phyloP scores from a whole-genome alignment of 2,329 filamentous ascomycete species.

The Pyrenochaeta sp. region DNA sequence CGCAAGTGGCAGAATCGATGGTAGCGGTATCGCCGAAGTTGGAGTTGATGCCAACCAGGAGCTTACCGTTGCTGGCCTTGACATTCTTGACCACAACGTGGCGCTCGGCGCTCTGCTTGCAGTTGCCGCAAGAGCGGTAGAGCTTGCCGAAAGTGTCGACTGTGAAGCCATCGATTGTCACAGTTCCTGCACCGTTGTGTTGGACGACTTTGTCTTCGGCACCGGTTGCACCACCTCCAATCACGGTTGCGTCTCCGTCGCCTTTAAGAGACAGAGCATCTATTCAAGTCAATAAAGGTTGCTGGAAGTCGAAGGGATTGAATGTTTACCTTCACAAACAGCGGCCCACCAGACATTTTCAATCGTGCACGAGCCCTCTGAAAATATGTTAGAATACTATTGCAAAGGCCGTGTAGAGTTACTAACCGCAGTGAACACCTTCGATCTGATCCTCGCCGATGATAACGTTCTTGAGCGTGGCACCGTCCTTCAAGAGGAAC shows the following conservation, averaged over 20 bases:
- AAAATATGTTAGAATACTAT: slow-evolving; percentile 3
- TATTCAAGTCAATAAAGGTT: neutral
- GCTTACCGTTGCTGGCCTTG: slow-evolving; percentile 52
- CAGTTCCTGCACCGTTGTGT: slow-evolving; percentile 51
- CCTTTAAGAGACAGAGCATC: slow-evolving; percentile 48
- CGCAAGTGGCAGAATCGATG: slow-evolving; percentile 48
- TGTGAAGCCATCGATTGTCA: slow-evolving; percentile 47
- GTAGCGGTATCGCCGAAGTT: slow-evolving; percentile 62
- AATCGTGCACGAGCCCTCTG: slow-evolving; percentile 56
- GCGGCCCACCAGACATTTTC: slow-evolving; percentile 49
- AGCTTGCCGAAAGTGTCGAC: slow-evolving; percentile 48
- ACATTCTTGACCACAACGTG: slow-evolving; percentile 55
- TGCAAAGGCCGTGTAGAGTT: neutral
- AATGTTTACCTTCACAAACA: slow-evolving; percentile 50
- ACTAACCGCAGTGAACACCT: slow-evolving; percentile 20
- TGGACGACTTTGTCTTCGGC: slow-evolving; percentile 54
- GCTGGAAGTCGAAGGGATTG: slow-evolving; percentile 46
- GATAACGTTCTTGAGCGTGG: slow-evolving; percentile 62
- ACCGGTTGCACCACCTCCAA: slow-evolving; percentile 49
- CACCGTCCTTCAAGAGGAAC: slow-evolving; percentile 61
- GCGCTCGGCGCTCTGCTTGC: slow-evolving; percentile 56
- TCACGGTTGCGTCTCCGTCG: slow-evolving; percentile 46
- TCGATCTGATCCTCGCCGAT: slow-evolving; percentile 60
- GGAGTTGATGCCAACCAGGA: slow-evolving; percentile 58
- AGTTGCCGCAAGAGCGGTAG: slow-evolving; percentile 58